Evolutionary conservation across 148 eudicot genomes (phyloP), one percentile per base, ranked within the genome.

Genomic region (Diospyros lotus): DNA sequence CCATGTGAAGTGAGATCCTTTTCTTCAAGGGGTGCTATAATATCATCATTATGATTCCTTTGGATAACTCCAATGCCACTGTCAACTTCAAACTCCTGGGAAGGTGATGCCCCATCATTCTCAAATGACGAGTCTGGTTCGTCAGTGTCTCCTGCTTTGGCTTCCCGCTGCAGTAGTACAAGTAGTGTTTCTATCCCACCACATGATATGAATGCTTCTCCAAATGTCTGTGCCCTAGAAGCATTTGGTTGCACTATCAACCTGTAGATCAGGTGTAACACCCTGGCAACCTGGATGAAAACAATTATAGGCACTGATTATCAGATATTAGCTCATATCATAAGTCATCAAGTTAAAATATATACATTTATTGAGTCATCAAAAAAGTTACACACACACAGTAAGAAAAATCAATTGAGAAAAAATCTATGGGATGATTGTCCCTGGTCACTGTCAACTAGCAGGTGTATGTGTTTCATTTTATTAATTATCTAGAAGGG

Each of bases 171-270:
- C 83, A 96, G 77, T 62, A 96, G 88, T 76, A 93, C 98, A 87
- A 96, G 98, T 64, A 96, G 88, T 81, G 99, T 89, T 86, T 96
- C 99, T 78, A 96, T 77, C 65, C 99, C 99, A 73, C 99, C 98
- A 76, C 91, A 89, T 68, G 98, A 89, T 77, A 93, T 78, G 78
- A 96, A 96, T 64, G 99, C 98, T 70, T 93, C 92, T 3, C 98
- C 91, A 79, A 96, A 96, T 70, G 81, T 88, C 80, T 91, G 85
- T 68, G 98, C 98, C 78, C 99, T 86, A 66, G 90, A 87, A 58
- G 88, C 82, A 83, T 96, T 96, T 73, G 99, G 99, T 70, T 96
- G 99, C 69, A 96, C 98, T 69, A 93, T 93, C 88, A 96, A 81
- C 84, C 99, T 88, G 81, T 93, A 89, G 50, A 93, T 87, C 74